Evolutionary conservation across 345 rosid species (phyloP), one percentile per base, ranked within the genome.

Genomic region (Acer negundo): DNA sequence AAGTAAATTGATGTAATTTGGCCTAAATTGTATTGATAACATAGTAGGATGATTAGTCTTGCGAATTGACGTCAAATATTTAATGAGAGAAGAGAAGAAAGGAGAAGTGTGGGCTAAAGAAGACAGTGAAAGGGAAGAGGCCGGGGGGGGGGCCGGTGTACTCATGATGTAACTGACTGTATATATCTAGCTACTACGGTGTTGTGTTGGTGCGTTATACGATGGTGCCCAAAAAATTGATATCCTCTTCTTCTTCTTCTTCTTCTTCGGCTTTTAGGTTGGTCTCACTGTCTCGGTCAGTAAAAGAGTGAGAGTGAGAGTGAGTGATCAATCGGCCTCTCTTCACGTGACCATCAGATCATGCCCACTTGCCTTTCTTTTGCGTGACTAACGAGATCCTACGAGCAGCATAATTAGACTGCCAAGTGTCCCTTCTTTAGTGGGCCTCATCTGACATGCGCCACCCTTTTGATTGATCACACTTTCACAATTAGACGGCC

Each of bases 331-430:
- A 10, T 46, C 49, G 2, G 9, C 44, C 9, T 31, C 58, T 49
- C 62, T 66, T 61, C 85, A 75, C 85, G 80, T 75, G 78, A 79
- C 76, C 5, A n/a, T 31, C 6, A 4, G 38, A 35, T 4, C 38
- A 4, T 72, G 78, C 71, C 73, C 58, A 67, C 62, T 40, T 8
- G 55, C 49, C 15, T 15, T 26, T 1, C 35, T 75, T 22, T 23
- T 15, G 79, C 68, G 73, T 66, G 81, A 58, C 20, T 11, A 63
- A 28, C 15, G n/a, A 38, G 64, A 38, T 26, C 58, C 17, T 53
- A 16, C 63, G 20, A 6, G 63, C 42, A 35, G 10, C 9, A 72
- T 61, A 44, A 49, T 61, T 75, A 67, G 72, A 67, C 77, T 59
- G 74, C 73, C 74, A 56, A 70, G 59, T 63, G 73, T 72, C 24